Evolutionary conservation across 306 rosid species (phyloP), one percentile per base, ranked within the genome.

Genomic region (Herpetospermum pedunculosum): DNA sequence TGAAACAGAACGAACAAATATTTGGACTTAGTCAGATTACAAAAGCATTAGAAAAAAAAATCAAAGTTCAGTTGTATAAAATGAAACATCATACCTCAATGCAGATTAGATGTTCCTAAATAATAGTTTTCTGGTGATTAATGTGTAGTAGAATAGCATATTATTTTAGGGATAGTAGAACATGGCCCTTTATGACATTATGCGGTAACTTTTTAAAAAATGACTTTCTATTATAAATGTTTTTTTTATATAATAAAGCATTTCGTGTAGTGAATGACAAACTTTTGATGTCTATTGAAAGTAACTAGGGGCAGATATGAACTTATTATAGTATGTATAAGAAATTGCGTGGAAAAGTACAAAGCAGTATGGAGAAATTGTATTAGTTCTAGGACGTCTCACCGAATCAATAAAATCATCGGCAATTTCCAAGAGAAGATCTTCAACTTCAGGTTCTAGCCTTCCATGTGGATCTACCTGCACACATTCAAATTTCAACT

Each of bases 371-470:
- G 58, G 60, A 12, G 2, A 11, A 60, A 35, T 62, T 28, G 41
- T 77, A 41, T 75, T 41, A 64, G 71, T 15, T 30, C 64, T 34
- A 78, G 50, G 81, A 58, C 68, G 80, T 44, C 99, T 88, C 84
- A 95, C 99, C 67, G 88, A 74, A 83, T 95, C 99, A 77, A 95
- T 83, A 87, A 95, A 95, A 79, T 91, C 97, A 79, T 95, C 97
- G 34, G 97, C 95, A 75, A 95, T 82, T 92, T 95, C 99, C 81
- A 95, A 88, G 74, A 95, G 96, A 78, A 91, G 76, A 78, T 95
- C 97, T 81, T 85, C 85, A 80, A 95, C 96, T 77, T 83, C 96
- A 75, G 96, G 89, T 54, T 91, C 97, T 88, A 95, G 83, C 83
- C 75, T 95, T 78, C 88, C 96, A 72, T 83, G 91, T 50, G 97